Conservation (phyloP, 805 yeast genomes). For the Sugiyamaella mastotermitis region DNA sequence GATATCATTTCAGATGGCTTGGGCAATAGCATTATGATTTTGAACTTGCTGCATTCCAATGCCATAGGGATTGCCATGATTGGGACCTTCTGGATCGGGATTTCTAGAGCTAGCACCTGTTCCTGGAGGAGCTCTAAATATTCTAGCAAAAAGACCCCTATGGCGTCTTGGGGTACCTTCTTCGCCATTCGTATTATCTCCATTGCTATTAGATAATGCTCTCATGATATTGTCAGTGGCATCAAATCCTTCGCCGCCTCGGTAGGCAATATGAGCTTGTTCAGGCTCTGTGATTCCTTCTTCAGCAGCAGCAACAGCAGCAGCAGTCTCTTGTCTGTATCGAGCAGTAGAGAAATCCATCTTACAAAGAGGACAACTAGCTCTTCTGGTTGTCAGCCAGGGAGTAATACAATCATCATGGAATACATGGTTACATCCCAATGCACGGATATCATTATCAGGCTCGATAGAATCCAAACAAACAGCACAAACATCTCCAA, state of each 20-base stretch:
- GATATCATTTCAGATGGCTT: too few relatives aligned
- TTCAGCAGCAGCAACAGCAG: constrained; percentile 8
- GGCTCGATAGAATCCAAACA: constrained; percentile 64
- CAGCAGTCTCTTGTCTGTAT: constrained; percentile 6
- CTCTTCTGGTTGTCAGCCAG: constrained; percentile 69
- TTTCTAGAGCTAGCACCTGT: too few relatives aligned
- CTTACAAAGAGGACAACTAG: constrained; percentile 82
- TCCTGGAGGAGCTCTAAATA: too few relatives aligned
- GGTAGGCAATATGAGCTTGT: constrained; percentile 3
- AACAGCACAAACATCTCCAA: constrained; percentile 70
- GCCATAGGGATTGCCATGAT: too few relatives aligned
- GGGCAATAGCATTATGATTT: too few relatives aligned
- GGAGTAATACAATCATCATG: constrained; percentile 77
- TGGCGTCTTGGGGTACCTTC: too few relatives aligned
- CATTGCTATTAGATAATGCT: too few relatives aligned
- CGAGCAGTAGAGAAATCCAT: constrained; percentile 41
- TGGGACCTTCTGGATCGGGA: too few relatives aligned
- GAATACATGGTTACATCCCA: constrained; percentile 78
- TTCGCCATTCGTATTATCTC: too few relatives aligned
- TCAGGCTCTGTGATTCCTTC: constrained; percentile 2
- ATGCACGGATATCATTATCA: constrained; percentile 61
- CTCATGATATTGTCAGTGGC: not conserved
- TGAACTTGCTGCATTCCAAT: too few relatives aligned
- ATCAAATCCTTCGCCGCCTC: not conserved
- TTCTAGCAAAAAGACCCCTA: too few relatives aligned